Percentiles rank a stretch among this genome's conserved stretches.
Conservation (phyloP, 2,329 filamentous ascomycete genomes). For the Moelleriella libera region DNA sequence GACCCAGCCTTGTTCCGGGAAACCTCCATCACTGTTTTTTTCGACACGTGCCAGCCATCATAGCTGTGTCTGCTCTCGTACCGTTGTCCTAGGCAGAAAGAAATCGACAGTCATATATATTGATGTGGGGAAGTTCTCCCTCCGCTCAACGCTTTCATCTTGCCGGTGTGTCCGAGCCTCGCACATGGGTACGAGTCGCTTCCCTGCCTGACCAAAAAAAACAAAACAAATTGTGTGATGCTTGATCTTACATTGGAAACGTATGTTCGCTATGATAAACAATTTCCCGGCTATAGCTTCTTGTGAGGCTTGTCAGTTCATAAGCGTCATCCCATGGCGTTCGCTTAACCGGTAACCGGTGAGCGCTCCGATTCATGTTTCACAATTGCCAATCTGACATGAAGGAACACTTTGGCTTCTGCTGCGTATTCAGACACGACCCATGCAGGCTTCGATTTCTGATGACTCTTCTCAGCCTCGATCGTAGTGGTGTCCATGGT, state of each 20-base stretch:
- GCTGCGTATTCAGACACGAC: too few relatives aligned
- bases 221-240: not conserved
- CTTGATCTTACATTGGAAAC: not conserved
- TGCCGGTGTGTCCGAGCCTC: not conserved
- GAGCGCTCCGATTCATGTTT: too few relatives aligned
- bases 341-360: too few relatives aligned
- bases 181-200: not conserved
- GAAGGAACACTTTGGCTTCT: too few relatives aligned
- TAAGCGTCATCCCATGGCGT: not conserved
- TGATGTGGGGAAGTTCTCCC: not conserved
- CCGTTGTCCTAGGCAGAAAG: not conserved
- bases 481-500: too few relatives aligned
- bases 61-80: not conserved
- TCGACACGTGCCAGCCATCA: not conserved
- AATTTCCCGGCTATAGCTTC: not conserved
- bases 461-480: too few relatives aligned
- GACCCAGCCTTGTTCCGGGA: not conserved
- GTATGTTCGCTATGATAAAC: not conserved
- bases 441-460: too few relatives aligned
- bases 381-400: too few relatives aligned
- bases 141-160: not conserved
- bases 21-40: not conserved
- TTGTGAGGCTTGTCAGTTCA: not conserved
- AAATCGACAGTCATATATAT: not conserved
- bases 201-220: not conserved